phyloP scores from a whole-genome alignment of 805 yeast genomes.

The Schwanniomyces yamadae region DNA sequence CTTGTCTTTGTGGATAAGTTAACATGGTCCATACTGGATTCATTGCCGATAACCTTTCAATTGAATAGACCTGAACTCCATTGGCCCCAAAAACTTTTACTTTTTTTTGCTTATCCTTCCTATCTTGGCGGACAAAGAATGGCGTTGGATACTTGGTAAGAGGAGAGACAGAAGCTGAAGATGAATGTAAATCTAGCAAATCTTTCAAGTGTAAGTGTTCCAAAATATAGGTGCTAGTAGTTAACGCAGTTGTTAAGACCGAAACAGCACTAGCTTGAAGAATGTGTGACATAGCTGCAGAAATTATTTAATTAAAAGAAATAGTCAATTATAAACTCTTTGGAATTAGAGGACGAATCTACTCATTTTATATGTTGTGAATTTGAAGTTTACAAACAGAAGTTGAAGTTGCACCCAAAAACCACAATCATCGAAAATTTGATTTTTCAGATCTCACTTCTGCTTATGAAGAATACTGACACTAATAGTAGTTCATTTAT shows the following conservation, averaged over 20 bases:
- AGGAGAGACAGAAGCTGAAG: slow-evolving; percentile 42
- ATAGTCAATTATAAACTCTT: no score
- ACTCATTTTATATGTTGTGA: neutral
- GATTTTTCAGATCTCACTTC: no score
- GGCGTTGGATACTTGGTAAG: slow-evolving; percentile 39
- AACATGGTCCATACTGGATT: slow-evolving; percentile 55
- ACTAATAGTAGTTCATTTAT: no score
- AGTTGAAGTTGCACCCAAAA: neutral
- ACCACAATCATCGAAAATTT: neutral
- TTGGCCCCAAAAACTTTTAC: slow-evolving; percentile 50
- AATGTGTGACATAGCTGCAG: slow-evolving; percentile 22
- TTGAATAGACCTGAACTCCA: slow-evolving; percentile 45
- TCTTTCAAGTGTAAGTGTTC: slow-evolving; percentile 42
- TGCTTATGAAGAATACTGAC: no score
- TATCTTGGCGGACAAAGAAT: slow-evolving; percentile 49
- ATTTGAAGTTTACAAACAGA: neutral
- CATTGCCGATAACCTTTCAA: slow-evolving; percentile 48
- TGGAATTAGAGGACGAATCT: neutral
- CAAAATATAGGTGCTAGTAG: slow-evolving; percentile 41
- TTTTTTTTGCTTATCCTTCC: slow-evolving; percentile 41
- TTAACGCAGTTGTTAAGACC: slow-evolving; percentile 37
- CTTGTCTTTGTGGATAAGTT: slow-evolving; percentile 43
- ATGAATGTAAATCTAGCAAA: slow-evolving; percentile 36
- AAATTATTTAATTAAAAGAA: neutral
- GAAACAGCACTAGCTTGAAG: slow-evolving; percentile 50